Percentiles rank a stretch among this genome's conserved stretches.
These are phyloP conservation scores for Orbilia ellipsospora DNA, from an alignment of 2,329 filamentous ascomycete genomes.

Conservation along the genomic window DNA sequence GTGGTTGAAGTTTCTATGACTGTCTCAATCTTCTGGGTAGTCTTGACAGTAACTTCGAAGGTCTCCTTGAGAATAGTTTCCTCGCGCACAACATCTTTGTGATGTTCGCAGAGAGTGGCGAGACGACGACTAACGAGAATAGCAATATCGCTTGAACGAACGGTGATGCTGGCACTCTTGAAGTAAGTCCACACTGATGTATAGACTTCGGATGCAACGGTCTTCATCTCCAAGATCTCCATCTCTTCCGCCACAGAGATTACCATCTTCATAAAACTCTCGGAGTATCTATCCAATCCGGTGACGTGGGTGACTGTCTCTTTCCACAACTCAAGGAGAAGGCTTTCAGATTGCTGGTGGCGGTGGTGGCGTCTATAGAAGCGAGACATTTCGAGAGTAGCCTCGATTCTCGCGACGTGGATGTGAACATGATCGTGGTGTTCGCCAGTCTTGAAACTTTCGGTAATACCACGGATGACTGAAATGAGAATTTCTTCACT, in stretches of 20 bases:
- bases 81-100: conserved; percentile 20
- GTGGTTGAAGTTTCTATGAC: conserved; percentile 27
- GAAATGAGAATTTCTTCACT: conserved; percentile 24
- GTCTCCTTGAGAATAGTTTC: conserved; percentile 28
- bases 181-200: conserved; percentile 26
- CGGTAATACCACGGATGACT: conserved; percentile 27
- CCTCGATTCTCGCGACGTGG: conserved; percentile 29
- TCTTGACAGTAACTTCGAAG: conserved; percentile 25
- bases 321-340: conserved; percentile 37
- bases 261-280: conserved; percentile 31
- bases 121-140: conserved; percentile 29
- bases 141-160: conserved; percentile 18
- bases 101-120: conserved; percentile 20
- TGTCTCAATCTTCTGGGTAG: conserved; percentile 14
- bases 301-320: conserved; percentile 25
- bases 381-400: conserved; percentile 28
- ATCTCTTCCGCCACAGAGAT: conserved; percentile 29
- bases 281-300: conserved; percentile 23
- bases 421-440: conserved; percentile 34
- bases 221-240: conserved; percentile 26
- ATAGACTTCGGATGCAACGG: conserved; percentile 21
- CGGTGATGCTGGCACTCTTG: conserved; percentile 15
- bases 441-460: conserved; percentile 29
- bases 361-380: conserved; percentile 22
- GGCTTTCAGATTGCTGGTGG: conserved; percentile 11